Base-by-base conservation (phyloP, 352 stramenopile species). In the Globisporangium yorkense region DNA sequence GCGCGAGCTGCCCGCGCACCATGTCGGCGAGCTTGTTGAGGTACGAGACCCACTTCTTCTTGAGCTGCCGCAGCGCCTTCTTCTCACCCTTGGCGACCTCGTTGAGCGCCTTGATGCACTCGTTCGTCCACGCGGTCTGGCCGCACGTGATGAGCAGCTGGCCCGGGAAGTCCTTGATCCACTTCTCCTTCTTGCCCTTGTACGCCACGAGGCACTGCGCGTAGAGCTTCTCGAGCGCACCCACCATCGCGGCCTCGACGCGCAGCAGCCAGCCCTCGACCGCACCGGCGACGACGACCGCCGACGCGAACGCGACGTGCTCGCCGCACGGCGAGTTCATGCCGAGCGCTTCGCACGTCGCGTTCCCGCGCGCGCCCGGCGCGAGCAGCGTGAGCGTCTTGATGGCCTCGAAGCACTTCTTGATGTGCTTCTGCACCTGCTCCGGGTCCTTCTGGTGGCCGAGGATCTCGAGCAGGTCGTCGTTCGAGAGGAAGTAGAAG, bases 131-230 rank as follows among this genome's bases (percentile, higher is more conserved):
- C 27, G 83, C 75, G 0, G 96, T 97, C 56, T 96, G 85, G 0
- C 92, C 92, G 48, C 89, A 97, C 5, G 92, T 97, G 64, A 98
- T 98, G 20, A 98, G 57, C 2, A 98, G 59, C 59, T 97, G 89
- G 3, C 92, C 92, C 5, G 93, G 87, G 50, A 93, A 97, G 57
- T 98, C 90, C 51, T 96, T 96, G 51, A 98, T 93, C 92, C 92
- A 98, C 54, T 96, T 97, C 54, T 98, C 92, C 63, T 98, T 98
- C 64, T 97, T 97, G 13, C 84, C 87, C 44, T 93, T 94, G 62
- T 95, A 94, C 2, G 77, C 85, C 21, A 94, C 62, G 20, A 97
- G 72, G 43, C 87, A 96, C 41, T 88, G 79, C 9, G 72, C 80
- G 37, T 91, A 93, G 12, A 94, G 77, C 57, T 96, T 96, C 49